Evolutionary conservation across 164 flowering plant genomes (phyloP).

Genomic region (Piper betle): DNA sequence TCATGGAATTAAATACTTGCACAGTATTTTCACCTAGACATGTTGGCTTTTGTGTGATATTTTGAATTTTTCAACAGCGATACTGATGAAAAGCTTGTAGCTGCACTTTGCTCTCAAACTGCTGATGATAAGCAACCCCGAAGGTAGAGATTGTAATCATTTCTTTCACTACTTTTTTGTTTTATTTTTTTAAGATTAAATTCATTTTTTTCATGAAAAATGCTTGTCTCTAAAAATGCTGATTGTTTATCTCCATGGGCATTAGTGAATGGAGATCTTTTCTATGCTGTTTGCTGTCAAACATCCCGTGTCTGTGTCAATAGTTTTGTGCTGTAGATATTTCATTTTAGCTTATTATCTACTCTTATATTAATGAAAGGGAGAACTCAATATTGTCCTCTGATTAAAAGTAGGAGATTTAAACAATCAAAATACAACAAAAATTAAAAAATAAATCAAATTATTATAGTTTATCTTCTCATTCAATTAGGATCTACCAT

Average conservation of each 20-base stretch:
- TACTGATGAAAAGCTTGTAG: slow-evolving; percentile 94
- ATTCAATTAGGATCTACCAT: too few relatives aligned
- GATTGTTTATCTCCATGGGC: background rate
- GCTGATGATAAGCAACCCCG: slow-evolving; percentile 25
- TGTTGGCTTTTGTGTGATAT: background rate
- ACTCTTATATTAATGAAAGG: too few relatives aligned
- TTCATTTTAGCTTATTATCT: background rate
- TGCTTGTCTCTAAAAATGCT: too few relatives aligned
- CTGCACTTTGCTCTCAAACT: slow-evolving; percentile 67
- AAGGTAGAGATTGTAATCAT: slow-evolving; percentile 28
- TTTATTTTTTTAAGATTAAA: background rate
- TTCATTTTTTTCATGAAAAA: background rate
- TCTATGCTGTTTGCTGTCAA: background rate
- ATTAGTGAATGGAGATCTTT: background rate
- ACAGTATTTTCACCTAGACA: too few relatives aligned
- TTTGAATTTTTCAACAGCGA: slow-evolving; percentile 37
- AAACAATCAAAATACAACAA: too few relatives aligned
- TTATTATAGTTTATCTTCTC: too few relatives aligned
- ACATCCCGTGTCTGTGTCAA: background rate
- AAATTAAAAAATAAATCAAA: too few relatives aligned
- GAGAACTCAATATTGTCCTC: too few relatives aligned
- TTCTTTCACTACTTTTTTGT: background rate
- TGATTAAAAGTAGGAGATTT: too few relatives aligned
- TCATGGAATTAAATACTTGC: too few relatives aligned
- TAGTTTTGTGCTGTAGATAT: background rate